Percentiles rank a stretch among this genome's conserved stretches.
Conservation (phyloP, 805 yeast species). For the Candida sphagnicola region DNA sequence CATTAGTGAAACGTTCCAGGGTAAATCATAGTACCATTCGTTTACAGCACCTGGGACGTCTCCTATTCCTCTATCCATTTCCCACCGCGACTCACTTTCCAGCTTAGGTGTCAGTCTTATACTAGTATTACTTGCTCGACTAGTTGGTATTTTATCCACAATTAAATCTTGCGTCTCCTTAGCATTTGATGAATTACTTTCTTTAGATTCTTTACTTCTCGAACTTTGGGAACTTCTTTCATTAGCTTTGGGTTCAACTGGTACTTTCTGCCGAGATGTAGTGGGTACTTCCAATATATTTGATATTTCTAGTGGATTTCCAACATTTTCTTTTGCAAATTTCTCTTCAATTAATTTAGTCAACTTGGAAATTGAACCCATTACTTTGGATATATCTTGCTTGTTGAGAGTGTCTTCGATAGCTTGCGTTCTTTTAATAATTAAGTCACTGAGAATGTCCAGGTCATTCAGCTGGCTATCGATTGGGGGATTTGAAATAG, state of each 20-base stretch:
- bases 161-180: too few species aligned
- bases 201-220: too few species aligned
- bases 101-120: too few species aligned
- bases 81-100: not conserved
- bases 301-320: too few species aligned
- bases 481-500: not conserved
- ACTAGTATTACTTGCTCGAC: too few species aligned
- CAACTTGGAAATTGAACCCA: not conserved
- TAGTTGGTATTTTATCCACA: too few species aligned
- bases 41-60: not conserved
- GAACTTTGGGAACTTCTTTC: too few species aligned
- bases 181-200: too few species aligned
- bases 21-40: slow-evolving; percentile 1
- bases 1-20: not conserved
- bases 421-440: slow-evolving; percentile 1
- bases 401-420: not conserved
- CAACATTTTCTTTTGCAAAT: too few species aligned
- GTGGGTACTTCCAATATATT: too few species aligned
- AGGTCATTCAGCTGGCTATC: not conserved
- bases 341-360: not conserved
- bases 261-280: too few species aligned
- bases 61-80: not conserved
- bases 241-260: too few species aligned
- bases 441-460: not conserved
- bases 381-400: not conserved